phyloP scores from a whole-genome alignment of 192 early-diverging fungal genomes.

The Linnemannia zychae region DNA sequence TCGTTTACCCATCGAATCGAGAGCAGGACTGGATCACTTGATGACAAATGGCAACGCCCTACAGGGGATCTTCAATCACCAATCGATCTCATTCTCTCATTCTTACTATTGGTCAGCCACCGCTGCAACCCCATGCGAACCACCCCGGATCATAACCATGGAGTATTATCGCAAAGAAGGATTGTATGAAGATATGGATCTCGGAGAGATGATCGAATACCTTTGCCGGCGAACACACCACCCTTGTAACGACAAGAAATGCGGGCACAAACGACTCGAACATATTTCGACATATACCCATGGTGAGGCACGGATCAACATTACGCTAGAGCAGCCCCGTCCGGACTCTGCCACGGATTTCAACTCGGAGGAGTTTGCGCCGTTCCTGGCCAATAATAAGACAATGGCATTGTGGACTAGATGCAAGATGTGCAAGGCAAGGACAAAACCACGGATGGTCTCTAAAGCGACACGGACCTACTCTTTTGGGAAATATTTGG shows the following conservation, averaged over 20 bases:
- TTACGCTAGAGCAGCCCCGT: conserved; percentile 52
- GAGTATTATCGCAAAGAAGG: conserved; percentile 67
- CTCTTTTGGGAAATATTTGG: conserved; percentile 96
- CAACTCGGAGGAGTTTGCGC: conserved; percentile 53
- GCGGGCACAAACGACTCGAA: conserved; percentile 61
- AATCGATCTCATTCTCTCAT: conserved; percentile 64
- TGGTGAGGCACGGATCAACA: conserved; percentile 62
- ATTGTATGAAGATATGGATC: conserved; percentile 54
- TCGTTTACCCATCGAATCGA: conserved; percentile 61
- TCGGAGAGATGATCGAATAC: conserved; percentile 64
- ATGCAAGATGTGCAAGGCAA: conserved; percentile 79
- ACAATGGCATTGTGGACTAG: conserved; percentile 85
- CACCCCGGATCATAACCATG: conserved; percentile 59
- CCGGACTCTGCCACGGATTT: conserved; percentile 28
- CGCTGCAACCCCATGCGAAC: conserved; percentile 58
- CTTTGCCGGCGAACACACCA: conserved; percentile 60
- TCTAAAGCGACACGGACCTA: conserved; percentile 82
- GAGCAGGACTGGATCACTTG: conserved; percentile 63
- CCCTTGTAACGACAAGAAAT: conserved; percentile 58
- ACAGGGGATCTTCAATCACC: conserved; percentile 63
- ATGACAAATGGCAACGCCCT: conserved; percentile 69
- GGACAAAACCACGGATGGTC: conserved; percentile 75
- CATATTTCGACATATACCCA: conserved; percentile 72
- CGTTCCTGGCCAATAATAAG: conserved; percentile 68
- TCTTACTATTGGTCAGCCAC: conserved; percentile 59